Evolutionary conservation across 805 yeast genomes (phyloP), one percentile per base, ranked within the genome.

Genomic region (Deakozyma indianensis): DNA sequence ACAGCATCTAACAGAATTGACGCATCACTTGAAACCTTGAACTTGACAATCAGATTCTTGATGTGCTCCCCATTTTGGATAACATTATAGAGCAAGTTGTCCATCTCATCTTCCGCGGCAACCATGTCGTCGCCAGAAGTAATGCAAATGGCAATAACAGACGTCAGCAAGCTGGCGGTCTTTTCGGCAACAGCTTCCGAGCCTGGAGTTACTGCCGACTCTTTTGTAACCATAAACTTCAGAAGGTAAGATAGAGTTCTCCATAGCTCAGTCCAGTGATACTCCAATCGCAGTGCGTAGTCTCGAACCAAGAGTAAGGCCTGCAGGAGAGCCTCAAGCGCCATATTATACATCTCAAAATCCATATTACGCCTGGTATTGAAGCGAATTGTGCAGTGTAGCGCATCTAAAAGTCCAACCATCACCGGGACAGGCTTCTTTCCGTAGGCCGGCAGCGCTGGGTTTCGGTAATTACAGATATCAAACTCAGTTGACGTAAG

Each of bases 251-350:
- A 45, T 15, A 64, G 41, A 2, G 67, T 55, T 42, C 51, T 53
- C 66, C 68, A 65, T 28, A 67, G 51, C 42, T 63, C 66, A 7
- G 54, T 46, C 71, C 71, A 66, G 48, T 61, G 59, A 47, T 66
- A 66, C 21, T 15, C 44, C 45, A 43, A 49, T 25, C 56, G 47
- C 1, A 44, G 41, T 9, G 24, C 28, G 22, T 24, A 29, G 18
- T 41, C 32, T 25, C 54, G 45, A 20, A 58, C 45, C 20, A 48
- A 43, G 11, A 49, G 47, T 4, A 56, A 35, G 2, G 51, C 47
- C 47, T 56, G 64, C 46, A 55, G 53, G 25, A 56, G 35, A 5
- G 50, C 41, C 3, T 46, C 48, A 4, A 59, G 47, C 1, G 58
- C 47, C 32, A 58, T 54, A 3, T 42, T 42, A 41, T 61, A 62